phyloP scores from a whole-genome alignment of 2,329 filamentous ascomycete species.

The Beauveria pseudobassiana region DNA sequence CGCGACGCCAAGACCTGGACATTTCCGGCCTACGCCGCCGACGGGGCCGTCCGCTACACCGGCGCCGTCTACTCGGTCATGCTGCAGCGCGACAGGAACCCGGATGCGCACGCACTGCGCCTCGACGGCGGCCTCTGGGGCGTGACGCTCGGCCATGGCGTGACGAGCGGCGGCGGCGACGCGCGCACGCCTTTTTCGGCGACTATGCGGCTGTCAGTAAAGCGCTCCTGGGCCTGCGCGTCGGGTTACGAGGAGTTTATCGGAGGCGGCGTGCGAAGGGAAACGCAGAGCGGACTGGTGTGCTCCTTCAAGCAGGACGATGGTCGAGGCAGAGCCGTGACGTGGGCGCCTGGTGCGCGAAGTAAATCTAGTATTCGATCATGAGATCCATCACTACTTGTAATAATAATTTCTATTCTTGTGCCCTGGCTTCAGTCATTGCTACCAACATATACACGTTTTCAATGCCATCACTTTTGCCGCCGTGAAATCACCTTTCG shows the following conservation, averaged over 20 bases:
- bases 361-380: neutral
- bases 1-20: constrained; percentile 32
- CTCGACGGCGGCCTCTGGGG: constrained; percentile 39
- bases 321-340: constrained; percentile 19
- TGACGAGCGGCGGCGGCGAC: constrained; percentile 26
- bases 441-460: neutral
- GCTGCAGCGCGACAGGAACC: constrained; percentile 36
- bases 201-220: constrained; percentile 36
- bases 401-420: neutral
- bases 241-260: constrained; percentile 31
- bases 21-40: constrained; percentile 36
- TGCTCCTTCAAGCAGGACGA: constrained; percentile 21
- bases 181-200: constrained; percentile 47
- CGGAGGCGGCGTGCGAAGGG: constrained; percentile 35
- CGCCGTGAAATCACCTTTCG: no score
- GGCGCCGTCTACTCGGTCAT: constrained; percentile 51
- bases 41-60: constrained; percentile 32
- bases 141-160: constrained; percentile 52
- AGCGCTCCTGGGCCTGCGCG: constrained; percentile 29
- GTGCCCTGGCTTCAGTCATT: neutral
- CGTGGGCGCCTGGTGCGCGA: constrained; percentile 2
- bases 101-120: constrained; percentile 42
- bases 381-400: neutral
- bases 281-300: constrained; percentile 31
- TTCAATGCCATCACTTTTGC: neutral